Conservation (phyloP, 805 yeast genomes). For the Candida methanosorbosa region DNA sequence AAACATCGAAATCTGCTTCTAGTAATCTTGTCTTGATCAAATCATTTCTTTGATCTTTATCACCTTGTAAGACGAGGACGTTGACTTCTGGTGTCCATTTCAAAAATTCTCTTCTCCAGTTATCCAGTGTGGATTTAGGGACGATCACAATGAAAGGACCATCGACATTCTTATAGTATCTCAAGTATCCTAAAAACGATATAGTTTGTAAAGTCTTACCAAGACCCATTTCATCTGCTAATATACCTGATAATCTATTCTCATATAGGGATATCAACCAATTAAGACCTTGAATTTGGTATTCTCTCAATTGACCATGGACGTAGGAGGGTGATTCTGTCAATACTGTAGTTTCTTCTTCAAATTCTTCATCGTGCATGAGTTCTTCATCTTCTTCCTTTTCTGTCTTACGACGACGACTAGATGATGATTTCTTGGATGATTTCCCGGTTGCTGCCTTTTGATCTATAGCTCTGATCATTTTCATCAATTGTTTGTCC, state of each 20-base stretch:
- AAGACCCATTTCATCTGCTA: conserved; percentile 98
- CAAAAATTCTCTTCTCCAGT: conserved; percentile 92
- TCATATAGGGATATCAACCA: conserved; percentile 90
- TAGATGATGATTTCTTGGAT: conserved; percentile 10
- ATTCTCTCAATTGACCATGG: conserved; percentile 75
- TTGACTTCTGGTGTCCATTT: conserved; percentile 95
- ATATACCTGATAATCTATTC: conserved; percentile 80
- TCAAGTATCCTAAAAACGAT: conserved; percentile 79
- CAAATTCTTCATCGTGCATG: conserved; percentile 70
- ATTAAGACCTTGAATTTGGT: conserved; percentile 90
- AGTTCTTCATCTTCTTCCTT: conserved; percentile 94
- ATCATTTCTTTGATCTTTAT: conserved; percentile 66
- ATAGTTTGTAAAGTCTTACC: conserved; percentile 96
- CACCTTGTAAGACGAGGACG: conserved; percentile 80
- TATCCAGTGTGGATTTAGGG: conserved; percentile 92
- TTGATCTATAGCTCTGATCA: conserved; percentile 48
- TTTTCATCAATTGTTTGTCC: conserved; percentile 60
- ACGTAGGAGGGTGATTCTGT: conserved; percentile 80
- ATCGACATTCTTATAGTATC: conserved; percentile 67
- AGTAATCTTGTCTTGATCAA: conserved; percentile 52
- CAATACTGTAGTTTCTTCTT: conserved; percentile 57
- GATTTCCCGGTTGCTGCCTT: conserved; percentile 31
- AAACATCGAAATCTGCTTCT: conserved; percentile 77
- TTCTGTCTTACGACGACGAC: conserved; percentile 78
- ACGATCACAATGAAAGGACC: conserved; percentile 92